Evolutionary conservation across 1,284 basidiomycete species (phyloP).

Genomic region (Ustilago nuda): DNA sequence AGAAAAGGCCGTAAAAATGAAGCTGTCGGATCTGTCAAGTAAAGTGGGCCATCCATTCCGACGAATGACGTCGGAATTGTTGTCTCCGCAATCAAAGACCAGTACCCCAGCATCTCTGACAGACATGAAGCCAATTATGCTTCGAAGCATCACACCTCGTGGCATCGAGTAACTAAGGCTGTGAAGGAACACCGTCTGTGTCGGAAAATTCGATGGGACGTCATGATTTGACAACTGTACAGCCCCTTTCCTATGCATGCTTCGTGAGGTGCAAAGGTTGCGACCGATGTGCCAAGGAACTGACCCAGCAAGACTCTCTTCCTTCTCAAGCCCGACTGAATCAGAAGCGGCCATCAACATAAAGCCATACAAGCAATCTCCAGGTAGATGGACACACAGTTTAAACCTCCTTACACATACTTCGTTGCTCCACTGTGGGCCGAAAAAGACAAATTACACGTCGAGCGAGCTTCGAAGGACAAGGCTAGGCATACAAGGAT

Average conservation of each 20-base stretch:
- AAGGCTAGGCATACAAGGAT: neutral
- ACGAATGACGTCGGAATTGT: neutral
- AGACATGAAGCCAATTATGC: neutral
- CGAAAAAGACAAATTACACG: too few species aligned
- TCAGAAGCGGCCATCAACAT: neutral
- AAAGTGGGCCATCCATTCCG: neutral
- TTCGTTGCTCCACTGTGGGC: too few species aligned
- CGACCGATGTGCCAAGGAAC: neutral
- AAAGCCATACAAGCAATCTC: too few species aligned
- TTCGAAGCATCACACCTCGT: neutral
- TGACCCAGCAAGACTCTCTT: neutral
- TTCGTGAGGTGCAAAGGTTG: neutral
- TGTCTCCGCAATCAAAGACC: neutral
- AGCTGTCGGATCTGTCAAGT: slow-evolving; percentile 5
- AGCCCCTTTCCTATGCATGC: neutral
- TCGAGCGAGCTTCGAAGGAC: neutral
- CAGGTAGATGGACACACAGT: too few species aligned
- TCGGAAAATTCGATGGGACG: neutral
- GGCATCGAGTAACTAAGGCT: neutral
- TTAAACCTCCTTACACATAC: too few species aligned
- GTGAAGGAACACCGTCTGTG: neutral
- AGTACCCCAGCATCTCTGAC: neutral
- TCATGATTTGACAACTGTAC: neutral
- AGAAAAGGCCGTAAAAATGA: neutral
- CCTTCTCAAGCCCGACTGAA: neutral